Evolutionary conservation across 192 early-diverging fungal genomes (phyloP).

Genomic region (Thamnidium elegans): DNA sequence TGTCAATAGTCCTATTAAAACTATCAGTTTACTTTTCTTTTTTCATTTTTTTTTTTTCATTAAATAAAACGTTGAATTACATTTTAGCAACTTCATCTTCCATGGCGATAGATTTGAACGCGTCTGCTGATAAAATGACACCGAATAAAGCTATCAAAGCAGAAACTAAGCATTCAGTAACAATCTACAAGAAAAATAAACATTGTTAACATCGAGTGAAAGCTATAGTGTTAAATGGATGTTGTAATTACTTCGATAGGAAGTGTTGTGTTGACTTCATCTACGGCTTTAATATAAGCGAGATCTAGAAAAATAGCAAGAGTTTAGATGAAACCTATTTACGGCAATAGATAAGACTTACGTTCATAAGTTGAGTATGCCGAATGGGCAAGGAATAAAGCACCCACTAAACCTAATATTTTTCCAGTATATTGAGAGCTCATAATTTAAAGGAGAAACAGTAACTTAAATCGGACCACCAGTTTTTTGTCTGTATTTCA

Average conservation of each 20-base stretch:
- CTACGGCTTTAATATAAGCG: conserved; percentile 52
- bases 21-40: not conserved
- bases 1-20: conserved; percentile 52
- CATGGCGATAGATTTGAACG: conserved; percentile 58
- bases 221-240: not conserved
- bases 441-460: not conserved
- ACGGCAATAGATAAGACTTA: conserved; percentile 12
- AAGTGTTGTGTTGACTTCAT: conserved; percentile 38
- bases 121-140: conserved; percentile 47
- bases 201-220: not conserved
- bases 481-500: too few relatives aligned
- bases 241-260: conserved; percentile 42
- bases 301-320: conserved; percentile 36
- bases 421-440: conserved; percentile 13
- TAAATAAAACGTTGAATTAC: conserved; percentile 36
- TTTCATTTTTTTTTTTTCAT: too few relatives aligned
- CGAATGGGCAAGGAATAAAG: conserved; percentile 46
- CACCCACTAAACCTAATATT: conserved; percentile 31
- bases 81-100: conserved; percentile 58
- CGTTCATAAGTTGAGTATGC: conserved; percentile 58
- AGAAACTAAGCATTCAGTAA: conserved; percentile 45
- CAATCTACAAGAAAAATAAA: conserved; percentile 38
- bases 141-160: conserved; percentile 47
- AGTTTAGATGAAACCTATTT: not conserved
- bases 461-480: not conserved